phyloP scores from a whole-genome alignment of 257 asterid species.

The Solanum medicagineum region DNA sequence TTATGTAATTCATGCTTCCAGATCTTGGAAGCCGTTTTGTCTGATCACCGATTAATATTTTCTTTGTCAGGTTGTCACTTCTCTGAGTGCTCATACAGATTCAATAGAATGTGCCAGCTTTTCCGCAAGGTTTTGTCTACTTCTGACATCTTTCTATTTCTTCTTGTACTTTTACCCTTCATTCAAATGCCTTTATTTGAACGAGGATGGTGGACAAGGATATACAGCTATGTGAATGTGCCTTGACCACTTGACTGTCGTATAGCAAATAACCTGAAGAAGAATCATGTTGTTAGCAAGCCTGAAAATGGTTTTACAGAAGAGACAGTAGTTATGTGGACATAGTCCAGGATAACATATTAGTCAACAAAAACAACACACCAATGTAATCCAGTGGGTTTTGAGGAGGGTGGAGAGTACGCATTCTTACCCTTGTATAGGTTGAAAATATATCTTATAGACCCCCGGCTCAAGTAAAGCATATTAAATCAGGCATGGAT shows the following conservation, averaged over 20 bases:
- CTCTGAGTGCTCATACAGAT: constrained; percentile 62
- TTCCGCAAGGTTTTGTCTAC: constrained; percentile 49
- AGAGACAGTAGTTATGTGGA: not conserved
- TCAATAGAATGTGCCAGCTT: constrained; percentile 81
- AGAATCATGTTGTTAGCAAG: not conserved
- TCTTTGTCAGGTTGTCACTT: constrained; percentile 56
- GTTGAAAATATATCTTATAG: not conserved
- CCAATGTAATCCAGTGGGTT: not conserved
- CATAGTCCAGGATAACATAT: not conserved
- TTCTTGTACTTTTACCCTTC: not conserved
- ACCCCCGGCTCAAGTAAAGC: not conserved
- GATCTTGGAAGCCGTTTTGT: not conserved
- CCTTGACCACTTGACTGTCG: not conserved
- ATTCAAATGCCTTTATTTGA: not conserved
- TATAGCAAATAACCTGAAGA: not conserved
- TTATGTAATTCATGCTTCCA: not conserved
- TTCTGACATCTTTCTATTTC: not conserved
- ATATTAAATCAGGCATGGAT: not conserved
- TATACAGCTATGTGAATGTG: not conserved
- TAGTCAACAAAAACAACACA: not conserved
- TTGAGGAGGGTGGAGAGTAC: not conserved
- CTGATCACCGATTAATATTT: not conserved
- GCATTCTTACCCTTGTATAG: not conserved
- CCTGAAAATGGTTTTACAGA: not conserved
- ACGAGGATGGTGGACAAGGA: not conserved